These are phyloP conservation scores for Pterula multifida DNA, from an alignment of 1,284 basidiomycete genomes.

Conservation along the genomic window DNA sequence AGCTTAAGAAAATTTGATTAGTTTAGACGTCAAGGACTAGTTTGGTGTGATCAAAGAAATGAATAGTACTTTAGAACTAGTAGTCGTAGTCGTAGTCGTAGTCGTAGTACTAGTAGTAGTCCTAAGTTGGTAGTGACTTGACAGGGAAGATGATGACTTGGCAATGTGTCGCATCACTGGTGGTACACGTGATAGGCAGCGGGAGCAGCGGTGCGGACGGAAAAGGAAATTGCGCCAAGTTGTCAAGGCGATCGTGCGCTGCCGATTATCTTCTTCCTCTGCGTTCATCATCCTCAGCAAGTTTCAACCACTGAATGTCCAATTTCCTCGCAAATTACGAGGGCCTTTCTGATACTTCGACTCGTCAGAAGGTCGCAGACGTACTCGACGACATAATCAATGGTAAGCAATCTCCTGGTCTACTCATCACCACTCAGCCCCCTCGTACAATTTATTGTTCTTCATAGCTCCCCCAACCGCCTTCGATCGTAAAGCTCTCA, in stretches of 20 bases:
- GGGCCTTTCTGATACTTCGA: slow-evolving; percentile 30
- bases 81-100: too few species aligned
- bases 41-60: too few species aligned
- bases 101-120: too few species aligned
- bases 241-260: neutral
- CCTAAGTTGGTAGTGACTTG: too few species aligned
- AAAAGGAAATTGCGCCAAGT: neutral
- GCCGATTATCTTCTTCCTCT: neutral
- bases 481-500: slow-evolving; percentile 30
- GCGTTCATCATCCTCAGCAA: neutral
- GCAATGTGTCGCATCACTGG: too few species aligned
- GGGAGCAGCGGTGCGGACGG: too few species aligned
- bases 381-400: slow-evolving; percentile 36
- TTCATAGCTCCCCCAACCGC: slow-evolving; percentile 27
- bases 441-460: neutral
- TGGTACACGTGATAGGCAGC: too few species aligned
- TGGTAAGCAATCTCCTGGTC: slow-evolving; percentile 19
- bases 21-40: too few species aligned
- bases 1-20: too few species aligned
- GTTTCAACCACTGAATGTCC: slow-evolving; percentile 15
- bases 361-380: slow-evolving; percentile 29
- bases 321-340: slow-evolving; percentile 29
- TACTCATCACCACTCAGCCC: neutral
- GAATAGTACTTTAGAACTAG: too few species aligned
- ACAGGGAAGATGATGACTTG: too few species aligned